These are phyloP conservation scores for Apiotrichum laibachii DNA, from an alignment of 1,284 basidiomycete species.

Conservation along the genomic window DNA sequence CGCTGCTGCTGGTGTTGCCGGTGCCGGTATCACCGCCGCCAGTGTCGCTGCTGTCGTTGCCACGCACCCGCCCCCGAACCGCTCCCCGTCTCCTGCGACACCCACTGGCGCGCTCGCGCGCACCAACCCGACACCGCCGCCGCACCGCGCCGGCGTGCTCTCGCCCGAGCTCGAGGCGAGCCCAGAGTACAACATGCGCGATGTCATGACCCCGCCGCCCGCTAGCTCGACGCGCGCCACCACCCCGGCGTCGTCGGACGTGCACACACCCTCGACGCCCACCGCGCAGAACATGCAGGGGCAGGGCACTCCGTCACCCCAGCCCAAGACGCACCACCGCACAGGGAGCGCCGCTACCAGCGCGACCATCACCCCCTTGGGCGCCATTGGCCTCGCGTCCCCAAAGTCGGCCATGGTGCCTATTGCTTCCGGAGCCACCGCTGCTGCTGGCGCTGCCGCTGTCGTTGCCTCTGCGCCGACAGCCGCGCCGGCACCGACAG, in stretches of 20 bases:
- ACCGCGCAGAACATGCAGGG: not conserved
- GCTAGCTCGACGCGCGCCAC: not conserved
- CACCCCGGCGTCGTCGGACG: slow-evolving; percentile 4
- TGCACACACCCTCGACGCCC: slow-evolving; percentile 4
- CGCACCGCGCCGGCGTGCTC: slow-evolving; percentile 10
- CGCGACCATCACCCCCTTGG: not conserved
- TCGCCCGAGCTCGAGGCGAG: slow-evolving; percentile 3
- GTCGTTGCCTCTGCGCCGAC: too few relatives aligned
- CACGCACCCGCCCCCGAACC: slow-evolving; percentile 11
- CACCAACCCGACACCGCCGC: slow-evolving; percentile 17
- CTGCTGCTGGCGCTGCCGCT: not conserved
- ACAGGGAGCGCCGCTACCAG: not conserved
- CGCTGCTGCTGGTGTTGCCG: slow-evolving; percentile 1
- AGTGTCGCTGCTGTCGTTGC: not conserved
- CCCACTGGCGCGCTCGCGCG: slow-evolving; percentile 5
- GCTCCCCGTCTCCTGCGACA: slow-evolving; percentile 10
- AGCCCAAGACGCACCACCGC: not conserved
- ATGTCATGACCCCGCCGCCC: not conserved
- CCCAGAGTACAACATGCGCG: slow-evolving; percentile 5
- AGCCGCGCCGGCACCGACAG: not conserved
- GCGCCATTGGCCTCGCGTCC: not conserved
- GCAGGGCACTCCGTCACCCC: not conserved
- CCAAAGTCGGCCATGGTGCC: not conserved
- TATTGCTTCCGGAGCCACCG: not conserved
- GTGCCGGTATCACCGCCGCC: not conserved